Base-by-base conservation (phyloP, 2,329 filamentous ascomycete species). In the Geosmithia flava region DNA sequence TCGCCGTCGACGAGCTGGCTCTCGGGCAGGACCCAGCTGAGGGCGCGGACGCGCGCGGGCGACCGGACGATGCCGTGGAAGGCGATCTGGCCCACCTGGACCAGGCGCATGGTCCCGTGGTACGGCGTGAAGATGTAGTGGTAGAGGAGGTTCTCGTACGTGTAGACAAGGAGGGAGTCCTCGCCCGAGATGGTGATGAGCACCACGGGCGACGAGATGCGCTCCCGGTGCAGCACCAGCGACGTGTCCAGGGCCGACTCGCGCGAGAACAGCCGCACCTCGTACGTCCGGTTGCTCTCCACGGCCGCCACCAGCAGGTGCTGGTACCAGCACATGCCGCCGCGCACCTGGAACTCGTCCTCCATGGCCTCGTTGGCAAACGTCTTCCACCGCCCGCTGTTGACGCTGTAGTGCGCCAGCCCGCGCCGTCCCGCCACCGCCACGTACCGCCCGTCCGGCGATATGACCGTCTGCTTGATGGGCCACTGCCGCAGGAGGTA, bases 261-360 rank as follows among this genome's bases (percentile, higher is more conserved):
- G 49, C 94, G 81, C 1, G 91, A 95, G 64, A 91, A 97, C 16
- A 98, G 74, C n/a, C 93, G 85, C 46, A 98, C 68, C 69, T 95
- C 85, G 57, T 89, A 89, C 20, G 81, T 81, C 54, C 82, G 78
- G 55, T 85, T 86, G 48, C 80, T 82, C 64, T 98, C 93, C n/a
- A 96, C 83, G 3, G 91, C 89, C 40, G 89, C 90, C 49, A 97
- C 87, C 17, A 98, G 73, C 30, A 97, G 86, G 65, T 98, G 91
- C 55, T 95, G 89, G 61, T 95, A 90, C 93, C 93, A 98, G 62
- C 91, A 97, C 90, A 98, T 95, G 7, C 93, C 93, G 45, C 93
- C 93, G 53, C 90, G 76, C 15, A 98, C 87, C 20, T 88, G 81
- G 60, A 98, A 98, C 53, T 90, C 87, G 56, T 90, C 89, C 64